Conservation (phyloP, 164 flowering plant species). For the Nelumbo lutea region DNA sequence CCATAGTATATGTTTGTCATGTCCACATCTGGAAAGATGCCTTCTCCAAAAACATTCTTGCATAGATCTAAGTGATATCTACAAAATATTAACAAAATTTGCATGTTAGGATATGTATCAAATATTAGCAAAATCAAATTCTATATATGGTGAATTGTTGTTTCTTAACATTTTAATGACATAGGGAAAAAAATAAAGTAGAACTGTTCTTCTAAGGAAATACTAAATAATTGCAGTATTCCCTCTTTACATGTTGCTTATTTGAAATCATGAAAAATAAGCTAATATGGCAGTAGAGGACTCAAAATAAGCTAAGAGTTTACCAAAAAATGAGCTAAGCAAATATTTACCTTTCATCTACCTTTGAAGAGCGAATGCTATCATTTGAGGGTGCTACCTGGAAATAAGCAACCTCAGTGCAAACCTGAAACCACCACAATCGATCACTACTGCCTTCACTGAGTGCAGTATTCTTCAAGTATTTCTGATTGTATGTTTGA, state of each 20-base stretch:
- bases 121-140: constrained; percentile 1
- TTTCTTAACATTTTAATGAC: not conserved
- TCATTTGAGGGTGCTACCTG: constrained; percentile 92
- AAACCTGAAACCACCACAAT: constrained; percentile 99
- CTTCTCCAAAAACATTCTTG: constrained; percentile 87
- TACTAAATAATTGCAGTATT: not conserved
- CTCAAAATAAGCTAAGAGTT: not conserved
- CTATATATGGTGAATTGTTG: not conserved
- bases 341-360: constrained; percentile 57
- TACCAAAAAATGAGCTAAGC: not conserved
- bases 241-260: not conserved
- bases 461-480: constrained; percentile 50
- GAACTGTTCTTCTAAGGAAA: not conserved
- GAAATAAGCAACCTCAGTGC: constrained; percentile 97
- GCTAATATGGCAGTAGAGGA: not conserved
- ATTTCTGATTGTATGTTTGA: constrained; percentile 57
- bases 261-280: not conserved
- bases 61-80: constrained; percentile 97
- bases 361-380: constrained; percentile 76
- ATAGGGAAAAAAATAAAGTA: not conserved
- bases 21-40: constrained; percentile 75
- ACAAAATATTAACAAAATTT: constrained; percentile 10
- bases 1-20: constrained; percentile 86
- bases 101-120: not conserved
- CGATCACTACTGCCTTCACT: constrained; percentile 45